Conservation (phyloP, 2,329 filamentous ascomycete genomes). For the Pseudogymnoascus sp. region DNA sequence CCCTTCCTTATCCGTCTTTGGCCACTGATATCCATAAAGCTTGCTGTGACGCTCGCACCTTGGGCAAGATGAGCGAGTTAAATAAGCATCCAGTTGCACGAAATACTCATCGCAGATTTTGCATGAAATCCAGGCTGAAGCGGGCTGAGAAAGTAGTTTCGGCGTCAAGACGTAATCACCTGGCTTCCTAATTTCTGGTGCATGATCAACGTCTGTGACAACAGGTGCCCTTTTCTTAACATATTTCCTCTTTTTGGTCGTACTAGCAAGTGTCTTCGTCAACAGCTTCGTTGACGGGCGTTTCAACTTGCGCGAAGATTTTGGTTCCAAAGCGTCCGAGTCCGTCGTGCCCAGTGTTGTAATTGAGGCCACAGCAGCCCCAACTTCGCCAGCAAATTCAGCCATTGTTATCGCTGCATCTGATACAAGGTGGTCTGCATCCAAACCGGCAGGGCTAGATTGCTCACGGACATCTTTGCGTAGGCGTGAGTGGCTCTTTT, state of each 20-base stretch:
- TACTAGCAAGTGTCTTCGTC: slow-evolving; percentile 16
- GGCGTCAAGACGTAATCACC: slow-evolving; percentile 80
- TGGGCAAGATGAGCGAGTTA: slow-evolving; percentile 76
- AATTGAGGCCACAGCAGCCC: neutral
- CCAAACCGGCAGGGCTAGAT: neutral
- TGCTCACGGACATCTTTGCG: neutral
- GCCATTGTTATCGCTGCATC: neutral
- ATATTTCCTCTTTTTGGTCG: slow-evolving; percentile 14
- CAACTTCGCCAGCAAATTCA: neutral
- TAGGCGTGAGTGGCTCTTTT: neutral
- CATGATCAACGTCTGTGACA: slow-evolving; percentile 20
- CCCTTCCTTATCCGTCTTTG: slow-evolving; percentile 80
- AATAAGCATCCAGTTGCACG: slow-evolving; percentile 81
- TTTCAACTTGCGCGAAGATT: slow-evolving; percentile 7
- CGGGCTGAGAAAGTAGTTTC: slow-evolving; percentile 63
- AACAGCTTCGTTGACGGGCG: slow-evolving; percentile 9
- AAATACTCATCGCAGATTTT: slow-evolving; percentile 75
- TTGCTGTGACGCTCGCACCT: slow-evolving; percentile 93
- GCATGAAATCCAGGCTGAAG: slow-evolving; percentile 81
- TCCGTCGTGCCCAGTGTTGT: neutral
- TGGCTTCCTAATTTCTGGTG: slow-evolving; percentile 41
- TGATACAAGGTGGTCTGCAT: neutral
- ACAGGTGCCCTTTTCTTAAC: slow-evolving; percentile 14
- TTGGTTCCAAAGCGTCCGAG: neutral
- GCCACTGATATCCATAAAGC: slow-evolving; percentile 91